These are phyloP conservation scores for Aspergillus tanneri DNA, from an alignment of 2,329 filamentous ascomycete species.

Conservation along the genomic window DNA sequence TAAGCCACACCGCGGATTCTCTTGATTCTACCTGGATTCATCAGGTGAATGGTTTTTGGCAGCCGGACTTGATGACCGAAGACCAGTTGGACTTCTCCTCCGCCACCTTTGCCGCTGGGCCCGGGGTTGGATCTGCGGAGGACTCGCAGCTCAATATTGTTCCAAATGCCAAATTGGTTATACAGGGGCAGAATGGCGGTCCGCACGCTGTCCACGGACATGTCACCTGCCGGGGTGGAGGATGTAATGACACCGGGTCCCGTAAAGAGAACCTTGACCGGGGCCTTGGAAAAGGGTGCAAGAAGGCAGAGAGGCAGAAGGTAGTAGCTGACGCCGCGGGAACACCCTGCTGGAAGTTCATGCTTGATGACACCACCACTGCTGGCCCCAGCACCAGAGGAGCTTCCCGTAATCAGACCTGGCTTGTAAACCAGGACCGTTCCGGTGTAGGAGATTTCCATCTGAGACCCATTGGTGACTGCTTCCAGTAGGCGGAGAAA, in stretches of 20 bases:
- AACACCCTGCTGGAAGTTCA: constrained; percentile 72
- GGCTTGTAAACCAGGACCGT: constrained; percentile 91
- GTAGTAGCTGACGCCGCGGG: constrained; percentile 85
- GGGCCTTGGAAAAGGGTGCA: constrained; percentile 87
- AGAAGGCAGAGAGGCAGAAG: constrained; percentile 84
- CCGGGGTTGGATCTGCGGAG: constrained; percentile 77
- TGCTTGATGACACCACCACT: constrained; percentile 74
- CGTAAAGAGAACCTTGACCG: constrained; percentile 84
- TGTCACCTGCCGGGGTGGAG: constrained; percentile 77
- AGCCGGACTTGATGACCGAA: constrained; percentile 92
- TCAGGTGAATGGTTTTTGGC: constrained; percentile 88
- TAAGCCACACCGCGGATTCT: constrained; percentile 91
- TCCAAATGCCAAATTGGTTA: constrained; percentile 83
- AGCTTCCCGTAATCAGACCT: constrained; percentile 83
- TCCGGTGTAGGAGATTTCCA: constrained; percentile 95
- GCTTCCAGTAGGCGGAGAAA: constrained; percentile 92
- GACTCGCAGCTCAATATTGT: constrained; percentile 80
- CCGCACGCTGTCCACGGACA: constrained; percentile 88
- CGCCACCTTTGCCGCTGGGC: constrained; percentile 72
- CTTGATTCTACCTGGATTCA: constrained; percentile 81
- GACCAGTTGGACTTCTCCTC: constrained; percentile 86
- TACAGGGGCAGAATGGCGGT: constrained; percentile 90
- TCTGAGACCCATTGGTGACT: constrained; percentile 89
- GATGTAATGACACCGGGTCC: constrained; percentile 92
- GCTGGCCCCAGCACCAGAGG: constrained; percentile 69